phyloP scores from a whole-genome alignment of 306 rosid species.

The Quillaja saponaria region DNA sequence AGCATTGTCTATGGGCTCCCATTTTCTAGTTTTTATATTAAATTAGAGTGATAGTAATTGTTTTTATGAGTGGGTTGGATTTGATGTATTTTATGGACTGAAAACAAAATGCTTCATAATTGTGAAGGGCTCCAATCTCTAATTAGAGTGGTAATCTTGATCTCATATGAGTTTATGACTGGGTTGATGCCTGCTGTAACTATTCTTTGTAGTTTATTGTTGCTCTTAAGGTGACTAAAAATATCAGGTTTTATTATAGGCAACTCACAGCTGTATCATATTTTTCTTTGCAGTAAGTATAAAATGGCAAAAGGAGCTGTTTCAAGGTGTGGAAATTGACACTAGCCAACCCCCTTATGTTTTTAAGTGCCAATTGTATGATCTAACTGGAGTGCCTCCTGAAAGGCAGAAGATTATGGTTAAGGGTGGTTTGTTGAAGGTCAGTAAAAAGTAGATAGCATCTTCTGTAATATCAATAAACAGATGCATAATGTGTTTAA shows the following conservation, averaged over 20 bases:
- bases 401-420: conserved; percentile 99
- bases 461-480: neutral
- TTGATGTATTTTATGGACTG: neutral
- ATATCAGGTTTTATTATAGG: neutral
- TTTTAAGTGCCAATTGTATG: conserved; percentile 90
- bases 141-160: conserved; percentile 11
- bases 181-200: neutral
- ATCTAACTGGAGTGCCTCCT: conserved; percentile 94
- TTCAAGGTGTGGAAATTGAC: conserved; percentile 79
- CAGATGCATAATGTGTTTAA: neutral
- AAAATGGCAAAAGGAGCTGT: conserved; percentile 91
- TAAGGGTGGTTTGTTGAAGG: conserved; percentile 97
- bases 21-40: neutral
- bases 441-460: conserved; percentile 28
- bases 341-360: conserved; percentile 84
- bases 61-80: neutral
- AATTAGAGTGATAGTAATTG: no score
- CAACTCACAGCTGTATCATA: conserved; percentile 6
- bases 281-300: conserved; percentile 61
- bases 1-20: no score
- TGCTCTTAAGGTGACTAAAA: neutral
- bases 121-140: conserved; percentile 13
- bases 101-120: neutral
- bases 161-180: conserved; percentile 9
- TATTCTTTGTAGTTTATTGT: neutral